Evolutionary conservation across 345 rosid genomes (phyloP).

Genomic region (Noccaea caerulescens): DNA sequence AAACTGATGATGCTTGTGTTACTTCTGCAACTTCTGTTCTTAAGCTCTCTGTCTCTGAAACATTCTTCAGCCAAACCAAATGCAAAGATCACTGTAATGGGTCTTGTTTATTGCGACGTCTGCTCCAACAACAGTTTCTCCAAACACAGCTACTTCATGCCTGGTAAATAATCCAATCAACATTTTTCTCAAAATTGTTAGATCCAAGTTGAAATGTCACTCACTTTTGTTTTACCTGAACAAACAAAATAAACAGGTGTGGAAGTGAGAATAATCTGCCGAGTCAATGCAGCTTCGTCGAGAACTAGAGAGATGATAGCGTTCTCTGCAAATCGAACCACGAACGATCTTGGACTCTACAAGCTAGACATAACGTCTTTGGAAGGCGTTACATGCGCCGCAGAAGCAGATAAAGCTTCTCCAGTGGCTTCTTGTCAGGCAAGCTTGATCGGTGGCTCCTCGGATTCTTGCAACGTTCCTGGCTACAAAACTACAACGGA

Average conservation of each 20-base stretch:
- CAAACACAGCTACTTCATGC: constrained; percentile 86
- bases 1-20: constrained; percentile 42
- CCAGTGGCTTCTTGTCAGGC: constrained; percentile 65
- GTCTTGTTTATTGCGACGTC: constrained; percentile 92
- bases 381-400: constrained; percentile 63
- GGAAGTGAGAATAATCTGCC: constrained; percentile 83
- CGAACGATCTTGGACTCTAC: constrained; percentile 78
- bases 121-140: constrained; percentile 98
- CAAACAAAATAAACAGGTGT: constrained; percentile 56
- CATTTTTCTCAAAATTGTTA: not conserved
- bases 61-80: constrained; percentile 39
- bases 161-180: constrained; percentile 53
- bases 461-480: constrained; percentile 75
- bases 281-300: constrained; percentile 64
- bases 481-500: constrained; percentile 77
- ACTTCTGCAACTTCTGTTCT: constrained; percentile 52
- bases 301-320: constrained; percentile 67
- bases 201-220: not conserved
- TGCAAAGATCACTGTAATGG: constrained; percentile 78
- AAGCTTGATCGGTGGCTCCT: constrained; percentile 59
- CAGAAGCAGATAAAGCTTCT: constrained; percentile 30
- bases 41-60: constrained; percentile 46
- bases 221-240: constrained; percentile 1
- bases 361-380: constrained; percentile 77
- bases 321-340: constrained; percentile 87